Evolutionary conservation across 2,329 filamentous ascomycete genomes (phyloP).

Genomic region (Rhynchosporium secalis): DNA sequence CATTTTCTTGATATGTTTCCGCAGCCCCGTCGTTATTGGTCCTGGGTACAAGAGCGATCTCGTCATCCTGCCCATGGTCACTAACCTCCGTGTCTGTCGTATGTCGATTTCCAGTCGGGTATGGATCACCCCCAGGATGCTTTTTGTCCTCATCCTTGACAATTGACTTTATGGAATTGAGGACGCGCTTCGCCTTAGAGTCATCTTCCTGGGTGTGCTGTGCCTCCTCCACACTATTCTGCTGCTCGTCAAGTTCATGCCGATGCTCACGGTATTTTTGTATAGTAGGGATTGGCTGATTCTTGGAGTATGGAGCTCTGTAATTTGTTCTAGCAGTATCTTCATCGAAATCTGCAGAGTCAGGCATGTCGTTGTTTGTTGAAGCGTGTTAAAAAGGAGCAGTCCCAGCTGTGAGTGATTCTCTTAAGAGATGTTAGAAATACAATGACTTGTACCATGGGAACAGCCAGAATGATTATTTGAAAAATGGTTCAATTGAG

Average conservation of each 20-base stretch:
- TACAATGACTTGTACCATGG: conserved; percentile 1
- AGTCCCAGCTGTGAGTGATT: background rate
- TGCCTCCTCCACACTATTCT: conserved; percentile 28
- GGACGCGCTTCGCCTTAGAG: conserved; percentile 29
- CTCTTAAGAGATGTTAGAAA: background rate
- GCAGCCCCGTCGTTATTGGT: conserved; percentile 9
- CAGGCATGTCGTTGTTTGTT: conserved; percentile 15
- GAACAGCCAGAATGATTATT: background rate
- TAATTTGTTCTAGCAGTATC: conserved; percentile 33
- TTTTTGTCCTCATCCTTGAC: conserved; percentile 33
- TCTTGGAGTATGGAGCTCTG: conserved; percentile 31
- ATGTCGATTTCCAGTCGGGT: conserved; percentile 33
- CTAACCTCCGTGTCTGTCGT: conserved; percentile 14
- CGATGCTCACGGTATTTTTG: conserved; percentile 34
- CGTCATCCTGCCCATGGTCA: background rate
- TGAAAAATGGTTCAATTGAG: background rate
- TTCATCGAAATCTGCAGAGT: conserved; percentile 27
- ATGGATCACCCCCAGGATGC: conserved; percentile 27
- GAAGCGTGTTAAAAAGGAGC: background rate
- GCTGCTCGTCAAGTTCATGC: conserved; percentile 27
- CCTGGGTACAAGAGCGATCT: conserved; percentile 8
- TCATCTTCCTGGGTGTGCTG: conserved; percentile 34
- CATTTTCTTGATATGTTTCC: conserved; percentile 11
- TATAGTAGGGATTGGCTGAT: conserved; percentile 34
- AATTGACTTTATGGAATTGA: conserved; percentile 29